Percentiles rank a stretch among this genome's conserved stretches.
These are phyloP conservation scores for Mucor sp. DNA, from an alignment of 371 early-diverging fungal species.

Conservation along the genomic window DNA sequence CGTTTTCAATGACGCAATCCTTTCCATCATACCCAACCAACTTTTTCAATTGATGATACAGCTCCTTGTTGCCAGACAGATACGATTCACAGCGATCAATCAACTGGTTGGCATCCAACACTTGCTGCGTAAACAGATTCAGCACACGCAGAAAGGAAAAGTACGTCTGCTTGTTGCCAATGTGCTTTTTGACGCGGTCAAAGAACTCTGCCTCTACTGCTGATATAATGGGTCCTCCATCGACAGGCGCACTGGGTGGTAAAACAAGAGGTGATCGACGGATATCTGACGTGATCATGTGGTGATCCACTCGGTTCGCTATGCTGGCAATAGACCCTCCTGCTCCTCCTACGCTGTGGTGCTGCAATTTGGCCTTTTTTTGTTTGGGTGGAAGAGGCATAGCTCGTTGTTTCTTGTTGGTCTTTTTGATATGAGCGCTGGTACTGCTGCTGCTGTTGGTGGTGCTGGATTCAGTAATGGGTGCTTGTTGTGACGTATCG, in stretches of 20 bases:
- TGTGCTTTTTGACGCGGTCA: conserved; percentile 78
- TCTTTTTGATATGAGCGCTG: not conserved
- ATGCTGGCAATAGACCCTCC: not conserved
- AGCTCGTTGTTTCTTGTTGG: not conserved
- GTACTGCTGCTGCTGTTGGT: no score
- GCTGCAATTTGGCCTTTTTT: conserved; percentile 8
- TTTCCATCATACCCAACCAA: conserved; percentile 85
- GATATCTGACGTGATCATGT: conserved; percentile 16
- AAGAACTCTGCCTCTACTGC: conserved; percentile 88
- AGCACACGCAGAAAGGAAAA: conserved; percentile 94
- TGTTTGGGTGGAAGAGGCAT: conserved; percentile 9
- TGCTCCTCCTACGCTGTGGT: not conserved
- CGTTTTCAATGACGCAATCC: conserved; percentile 41
- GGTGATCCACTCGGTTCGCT: not conserved
- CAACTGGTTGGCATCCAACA: conserved; percentile 80
- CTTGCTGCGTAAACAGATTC: conserved; percentile 95
- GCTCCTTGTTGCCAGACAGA: conserved; percentile 68
- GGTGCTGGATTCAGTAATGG: not conserved
- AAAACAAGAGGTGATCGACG: conserved; percentile 8
- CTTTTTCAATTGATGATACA: conserved; percentile 90
- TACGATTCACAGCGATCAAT: conserved; percentile 83
- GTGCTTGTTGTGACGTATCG: conserved; percentile 9
- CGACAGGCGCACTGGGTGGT: not conserved
- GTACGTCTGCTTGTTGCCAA: conserved; percentile 83
- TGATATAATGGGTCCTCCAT: conserved; percentile 15